These are phyloP conservation scores for Exophiala sideris DNA, from an alignment of 2,329 filamentous ascomycete species.

Conservation along the genomic window DNA sequence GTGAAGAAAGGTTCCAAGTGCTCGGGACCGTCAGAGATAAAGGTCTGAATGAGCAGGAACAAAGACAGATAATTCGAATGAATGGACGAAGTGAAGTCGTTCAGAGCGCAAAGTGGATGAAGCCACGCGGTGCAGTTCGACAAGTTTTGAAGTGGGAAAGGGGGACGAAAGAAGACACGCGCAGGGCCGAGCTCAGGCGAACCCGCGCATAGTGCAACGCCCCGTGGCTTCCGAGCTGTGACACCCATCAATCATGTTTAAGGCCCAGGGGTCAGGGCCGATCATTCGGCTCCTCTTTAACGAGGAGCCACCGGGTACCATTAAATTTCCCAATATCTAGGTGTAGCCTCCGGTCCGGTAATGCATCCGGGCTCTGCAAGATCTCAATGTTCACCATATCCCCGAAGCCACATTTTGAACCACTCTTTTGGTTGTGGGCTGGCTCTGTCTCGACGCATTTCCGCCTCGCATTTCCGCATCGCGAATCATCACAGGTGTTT, in stretches of 20 bases:
- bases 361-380: neutral
- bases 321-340: neutral
- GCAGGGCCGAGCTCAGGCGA: constrained; percentile 8
- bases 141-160: constrained; percentile 6
- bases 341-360: neutral
- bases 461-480: no score
- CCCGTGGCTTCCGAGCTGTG: constrained; percentile 5
- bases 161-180: constrained; percentile 8
- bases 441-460: neutral
- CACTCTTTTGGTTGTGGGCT: neutral
- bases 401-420: no score
- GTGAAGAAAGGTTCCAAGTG: neutral
- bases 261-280: neutral
- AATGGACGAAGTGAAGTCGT: neutral
- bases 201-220: neutral
- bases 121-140: neutral
- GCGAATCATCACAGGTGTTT: no score
- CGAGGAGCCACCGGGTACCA: neutral
- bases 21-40: neutral
- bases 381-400: no score
- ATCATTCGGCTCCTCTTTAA: neutral
- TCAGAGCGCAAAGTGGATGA: neutral
- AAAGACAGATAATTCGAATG: neutral
- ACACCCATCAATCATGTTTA: constrained; percentile 12
- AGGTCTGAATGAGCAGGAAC: neutral